phyloP scores from a whole-genome alignment of 257 asterid species.

The Solanum virginianum region DNA sequence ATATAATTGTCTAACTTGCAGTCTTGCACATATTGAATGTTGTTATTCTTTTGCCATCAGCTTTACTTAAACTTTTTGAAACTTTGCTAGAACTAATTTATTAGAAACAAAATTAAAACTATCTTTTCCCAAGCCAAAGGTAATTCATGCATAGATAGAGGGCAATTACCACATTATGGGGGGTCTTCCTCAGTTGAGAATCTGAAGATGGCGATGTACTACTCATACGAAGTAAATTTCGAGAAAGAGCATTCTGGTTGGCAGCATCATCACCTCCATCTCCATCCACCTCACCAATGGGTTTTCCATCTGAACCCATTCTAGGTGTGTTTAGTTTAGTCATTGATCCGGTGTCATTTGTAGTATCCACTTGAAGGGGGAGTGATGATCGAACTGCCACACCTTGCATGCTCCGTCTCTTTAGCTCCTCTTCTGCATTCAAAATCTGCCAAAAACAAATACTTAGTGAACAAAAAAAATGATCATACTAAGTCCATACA shows the following conservation, averaged over 20 bases:
- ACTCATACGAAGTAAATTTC: slow-evolving; percentile 48
- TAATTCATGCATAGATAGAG: background rate
- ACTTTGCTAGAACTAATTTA: background rate
- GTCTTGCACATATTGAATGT: background rate
- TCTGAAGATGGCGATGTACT: slow-evolving; percentile 82
- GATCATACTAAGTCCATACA: background rate
- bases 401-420: slow-evolving; percentile 50
- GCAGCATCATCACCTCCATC: slow-evolving; percentile 53
- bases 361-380: slow-evolving; percentile 64
- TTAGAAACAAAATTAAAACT: background rate
- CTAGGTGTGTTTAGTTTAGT: slow-evolving; percentile 68
- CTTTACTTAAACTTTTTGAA: background rate
- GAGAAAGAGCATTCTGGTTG: slow-evolving; percentile 41
- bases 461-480: background rate
- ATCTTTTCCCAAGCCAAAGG: background rate
- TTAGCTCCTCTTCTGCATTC: slow-evolving; percentile 79
- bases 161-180: slow-evolving; percentile 35
- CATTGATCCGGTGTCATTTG: slow-evolving; percentile 73
- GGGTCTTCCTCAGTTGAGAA: slow-evolving; percentile 56
- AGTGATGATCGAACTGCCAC: slow-evolving; percentile 38
- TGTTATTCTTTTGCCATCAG: background rate
- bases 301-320: slow-evolving; percentile 53
- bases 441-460: slow-evolving; percentile 46
- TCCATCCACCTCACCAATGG: slow-evolving; percentile 45
- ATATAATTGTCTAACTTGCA: background rate